These are phyloP conservation scores for Aspergillus pseudoglaucus DNA, from an alignment of 2,329 filamentous ascomycete genomes.

Conservation along the genomic window DNA sequence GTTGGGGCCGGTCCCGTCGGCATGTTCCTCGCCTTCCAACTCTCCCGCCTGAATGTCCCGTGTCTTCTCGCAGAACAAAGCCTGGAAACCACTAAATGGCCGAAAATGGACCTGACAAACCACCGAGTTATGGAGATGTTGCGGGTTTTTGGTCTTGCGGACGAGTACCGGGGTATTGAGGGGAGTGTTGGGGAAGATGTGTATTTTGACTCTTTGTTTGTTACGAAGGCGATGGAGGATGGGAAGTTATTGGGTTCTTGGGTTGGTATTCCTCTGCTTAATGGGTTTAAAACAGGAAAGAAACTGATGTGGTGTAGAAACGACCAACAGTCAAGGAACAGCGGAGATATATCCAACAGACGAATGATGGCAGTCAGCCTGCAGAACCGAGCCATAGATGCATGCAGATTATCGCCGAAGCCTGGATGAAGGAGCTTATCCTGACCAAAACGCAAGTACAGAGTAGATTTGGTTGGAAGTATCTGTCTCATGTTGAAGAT, in stretches of 20 bases:
- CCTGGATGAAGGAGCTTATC: conserved; percentile 24
- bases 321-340: conserved; percentile 6
- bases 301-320: background rate
- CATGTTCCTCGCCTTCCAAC: conserved; percentile 15
- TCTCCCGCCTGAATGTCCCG: conserved; percentile 13
- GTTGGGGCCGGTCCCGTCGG: conserved; percentile 23
- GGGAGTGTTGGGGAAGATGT: background rate
- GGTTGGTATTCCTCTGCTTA: background rate
- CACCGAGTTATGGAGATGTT: conserved; percentile 32
- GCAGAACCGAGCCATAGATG: conserved; percentile 26
- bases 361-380: conserved; percentile 29
- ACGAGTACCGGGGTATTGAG: conserved; percentile 6
- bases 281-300: background rate
- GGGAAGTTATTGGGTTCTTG: background rate
- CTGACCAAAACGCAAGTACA: conserved; percentile 18
- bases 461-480: conserved; percentile 9
- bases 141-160: conserved; percentile 20
- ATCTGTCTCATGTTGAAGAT: background rate
- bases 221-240: background rate
- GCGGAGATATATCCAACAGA: conserved; percentile 12
- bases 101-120: conserved; percentile 37
- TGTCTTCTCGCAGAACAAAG: conserved; percentile 22
- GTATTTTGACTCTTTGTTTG: background rate
- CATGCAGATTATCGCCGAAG: conserved; percentile 29
- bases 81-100: conserved; percentile 26